A percentile compares a stretch with the other conserved stretches of the same genome.
Evolutionary conservation across 768 basidiomycete species (phyloP).

Genomic region (Tulasnella sp.): DNA sequence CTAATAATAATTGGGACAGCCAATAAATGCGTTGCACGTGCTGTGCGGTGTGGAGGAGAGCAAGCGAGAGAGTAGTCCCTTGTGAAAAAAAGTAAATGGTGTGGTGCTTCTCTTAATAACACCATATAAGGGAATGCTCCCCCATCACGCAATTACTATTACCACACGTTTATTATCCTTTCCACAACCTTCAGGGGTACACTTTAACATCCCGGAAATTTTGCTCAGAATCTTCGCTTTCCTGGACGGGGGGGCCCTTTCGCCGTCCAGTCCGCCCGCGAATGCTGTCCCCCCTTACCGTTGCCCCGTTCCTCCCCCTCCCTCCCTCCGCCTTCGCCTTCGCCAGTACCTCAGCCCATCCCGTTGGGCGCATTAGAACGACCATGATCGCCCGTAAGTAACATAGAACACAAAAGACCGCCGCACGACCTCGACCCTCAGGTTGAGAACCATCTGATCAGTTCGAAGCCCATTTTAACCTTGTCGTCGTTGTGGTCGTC

Average conservation of each 20-base stretch:
- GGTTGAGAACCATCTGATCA: not conserved
- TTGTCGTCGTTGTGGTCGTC: not conserved
- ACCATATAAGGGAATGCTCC: not conserved
- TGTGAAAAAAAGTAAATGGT: not conserved
- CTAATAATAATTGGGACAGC: not conserved
- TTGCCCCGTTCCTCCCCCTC: not conserved
- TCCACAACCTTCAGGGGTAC: not conserved
- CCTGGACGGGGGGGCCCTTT: too few species aligned
- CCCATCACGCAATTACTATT: not conserved
- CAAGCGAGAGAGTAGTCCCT: not conserved
- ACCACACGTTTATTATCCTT: constrained; percentile 2
- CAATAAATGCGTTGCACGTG: not conserved
- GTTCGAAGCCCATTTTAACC: not conserved
- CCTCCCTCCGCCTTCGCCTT: not conserved
- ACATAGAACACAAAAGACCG: not conserved
- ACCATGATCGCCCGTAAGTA: not conserved
- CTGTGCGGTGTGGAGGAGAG: not conserved
- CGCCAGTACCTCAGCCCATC: constrained; percentile 1
- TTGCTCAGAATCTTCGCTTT: not conserved
- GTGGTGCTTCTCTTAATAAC: constrained; percentile 4
- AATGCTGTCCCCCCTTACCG: not conserved
- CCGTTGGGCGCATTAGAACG: not conserved
- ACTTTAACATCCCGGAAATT: not conserved
- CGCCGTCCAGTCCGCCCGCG: too few species aligned
- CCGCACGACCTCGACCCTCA: too few species aligned